A percentile compares a stretch with the other conserved stretches of the same genome.
phyloP scores from a whole-genome alignment of 371 early-diverging fungal species.

The Apophysomyces trapeziformis region DNA sequence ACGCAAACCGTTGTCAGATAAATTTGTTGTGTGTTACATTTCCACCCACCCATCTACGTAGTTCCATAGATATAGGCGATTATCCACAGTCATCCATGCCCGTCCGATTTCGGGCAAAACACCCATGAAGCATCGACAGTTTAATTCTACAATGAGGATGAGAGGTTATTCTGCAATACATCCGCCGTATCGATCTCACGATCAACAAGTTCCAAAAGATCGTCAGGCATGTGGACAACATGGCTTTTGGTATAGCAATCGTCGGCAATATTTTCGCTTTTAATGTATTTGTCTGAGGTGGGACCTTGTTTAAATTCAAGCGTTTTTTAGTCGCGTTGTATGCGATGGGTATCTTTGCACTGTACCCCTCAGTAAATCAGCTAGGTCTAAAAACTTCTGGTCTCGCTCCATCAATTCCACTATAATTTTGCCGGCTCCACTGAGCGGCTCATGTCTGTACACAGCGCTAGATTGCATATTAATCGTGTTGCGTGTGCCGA shows the following conservation, averaged over 20 bases:
- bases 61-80: constrained; percentile 80
- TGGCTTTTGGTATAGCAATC: constrained; percentile 16
- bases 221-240: constrained; percentile 64
- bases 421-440: constrained; percentile 43
- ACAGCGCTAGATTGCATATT: constrained; percentile 2
- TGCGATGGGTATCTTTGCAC: not conserved
- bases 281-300: constrained; percentile 19
- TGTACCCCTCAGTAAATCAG: constrained; percentile 43
- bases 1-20: not conserved
- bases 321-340: not conserved
- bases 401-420: constrained; percentile 49
- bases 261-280: constrained; percentile 13
- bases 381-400: constrained; percentile 52
- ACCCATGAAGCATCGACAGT: constrained; percentile 84
- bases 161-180: not conserved
- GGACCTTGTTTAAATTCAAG: constrained; percentile 13
- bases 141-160: constrained; percentile 46
- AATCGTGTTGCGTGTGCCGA: constrained; percentile 8
- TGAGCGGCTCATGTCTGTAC: constrained; percentile 5
- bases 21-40: not conserved
- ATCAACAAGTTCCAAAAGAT: constrained; percentile 73
- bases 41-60: constrained; percentile 60
- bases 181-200: constrained; percentile 38
- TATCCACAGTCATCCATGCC: constrained; percentile 83
- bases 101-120: constrained; percentile 78